Evolutionary conservation across 495 filamentous ascomycete genomes (phyloP).

Genomic region (Aspergillus ellipticus): DNA sequence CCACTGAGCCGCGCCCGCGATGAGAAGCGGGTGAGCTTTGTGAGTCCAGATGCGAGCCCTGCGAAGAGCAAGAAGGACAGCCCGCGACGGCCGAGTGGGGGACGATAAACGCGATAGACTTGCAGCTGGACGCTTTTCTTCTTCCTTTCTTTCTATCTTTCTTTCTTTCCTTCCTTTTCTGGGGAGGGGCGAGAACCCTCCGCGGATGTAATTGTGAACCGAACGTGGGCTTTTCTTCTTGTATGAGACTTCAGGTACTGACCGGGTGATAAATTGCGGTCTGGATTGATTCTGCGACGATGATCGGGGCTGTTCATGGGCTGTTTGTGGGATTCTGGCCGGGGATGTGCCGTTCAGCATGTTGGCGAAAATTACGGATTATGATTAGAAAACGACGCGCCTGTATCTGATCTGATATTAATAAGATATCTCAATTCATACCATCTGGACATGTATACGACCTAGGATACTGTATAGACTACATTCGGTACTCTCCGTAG

Average conservation of each 20-base stretch:
- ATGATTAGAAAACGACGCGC: slow-evolving; percentile 20
- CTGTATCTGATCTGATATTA: slow-evolving; percentile 22
- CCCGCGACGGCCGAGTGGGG: slow-evolving; percentile 17
- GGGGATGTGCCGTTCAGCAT: background rate
- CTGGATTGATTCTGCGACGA: background rate
- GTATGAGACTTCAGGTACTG: slow-evolving; percentile 18
- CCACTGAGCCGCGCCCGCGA: slow-evolving; percentile 39
- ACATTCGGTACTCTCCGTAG: no score
- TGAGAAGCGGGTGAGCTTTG: slow-evolving; percentile 47
- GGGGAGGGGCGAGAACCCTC: slow-evolving; percentile 3
- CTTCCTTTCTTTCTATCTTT: slow-evolving; percentile 6
- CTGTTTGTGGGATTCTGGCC: background rate
- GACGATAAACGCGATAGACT: slow-evolving; percentile 19
- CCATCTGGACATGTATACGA: background rate
- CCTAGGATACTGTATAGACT: no score
- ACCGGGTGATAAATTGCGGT: slow-evolving; percentile 1
- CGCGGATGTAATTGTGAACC: slow-evolving; percentile 6
- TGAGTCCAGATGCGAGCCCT: slow-evolving; percentile 34
- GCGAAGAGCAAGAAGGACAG: slow-evolving; percentile 24
- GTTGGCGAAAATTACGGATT: background rate
- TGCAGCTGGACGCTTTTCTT: slow-evolving; percentile 8
- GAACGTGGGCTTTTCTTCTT: slow-evolving; percentile 11
- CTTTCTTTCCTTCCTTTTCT: slow-evolving; percentile 7
- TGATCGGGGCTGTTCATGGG: background rate
- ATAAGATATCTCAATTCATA: slow-evolving; percentile 10